Evolutionary conservation across 2,329 filamentous ascomycete species (phyloP).

Genomic region (Didymellaceae sp.): DNA sequence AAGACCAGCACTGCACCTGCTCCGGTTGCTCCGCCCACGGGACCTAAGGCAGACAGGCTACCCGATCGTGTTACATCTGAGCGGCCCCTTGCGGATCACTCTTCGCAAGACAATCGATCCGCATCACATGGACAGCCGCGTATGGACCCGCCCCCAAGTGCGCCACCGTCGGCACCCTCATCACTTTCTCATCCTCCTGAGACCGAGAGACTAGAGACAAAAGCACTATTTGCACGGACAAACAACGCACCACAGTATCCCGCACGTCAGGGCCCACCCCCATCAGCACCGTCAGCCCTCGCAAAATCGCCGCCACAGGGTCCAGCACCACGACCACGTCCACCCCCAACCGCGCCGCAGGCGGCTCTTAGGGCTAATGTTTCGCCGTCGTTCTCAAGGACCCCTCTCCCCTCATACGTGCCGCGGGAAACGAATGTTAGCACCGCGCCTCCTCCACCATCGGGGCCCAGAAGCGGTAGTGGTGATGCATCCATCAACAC

Average conservation of each 20-base stretch:
- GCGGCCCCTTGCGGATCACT: slow-evolving; percentile 29
- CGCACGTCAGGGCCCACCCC: slow-evolving; percentile 18
- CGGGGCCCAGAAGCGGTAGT: slow-evolving; percentile 34
- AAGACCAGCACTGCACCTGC: slow-evolving; percentile 21
- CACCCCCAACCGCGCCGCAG: slow-evolving; percentile 44
- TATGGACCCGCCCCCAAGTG: slow-evolving; percentile 31
- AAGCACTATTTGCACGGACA: slow-evolving; percentile 11
- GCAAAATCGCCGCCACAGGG: slow-evolving; percentile 42
- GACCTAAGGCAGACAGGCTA: slow-evolving; percentile 48
- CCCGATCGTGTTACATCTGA: slow-evolving; percentile 39
- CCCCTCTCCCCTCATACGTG: slow-evolving; percentile 32
- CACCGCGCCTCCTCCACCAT: slow-evolving; percentile 27
- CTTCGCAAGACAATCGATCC: slow-evolving; percentile 29
- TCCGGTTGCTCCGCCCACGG: slow-evolving; percentile 46
- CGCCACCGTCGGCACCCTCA: slow-evolving; percentile 22
- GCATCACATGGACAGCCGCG: slow-evolving; percentile 24
- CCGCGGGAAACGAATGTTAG: slow-evolving; percentile 39
- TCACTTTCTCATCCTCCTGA: slow-evolving; percentile 11
- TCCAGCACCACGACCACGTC: slow-evolving; percentile 35
- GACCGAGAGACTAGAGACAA: slow-evolving; percentile 25
- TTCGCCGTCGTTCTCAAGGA: slow-evolving; percentile 43
- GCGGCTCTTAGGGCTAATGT: slow-evolving; percentile 39
- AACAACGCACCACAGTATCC: slow-evolving; percentile 11
- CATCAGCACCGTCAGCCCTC: slow-evolving; percentile 11
- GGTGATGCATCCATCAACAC: slow-evolving; percentile 37